These are phyloP conservation scores for Kwoniella europaea DNA, from an alignment of 768 basidiomycete species.

Conservation along the genomic window DNA sequence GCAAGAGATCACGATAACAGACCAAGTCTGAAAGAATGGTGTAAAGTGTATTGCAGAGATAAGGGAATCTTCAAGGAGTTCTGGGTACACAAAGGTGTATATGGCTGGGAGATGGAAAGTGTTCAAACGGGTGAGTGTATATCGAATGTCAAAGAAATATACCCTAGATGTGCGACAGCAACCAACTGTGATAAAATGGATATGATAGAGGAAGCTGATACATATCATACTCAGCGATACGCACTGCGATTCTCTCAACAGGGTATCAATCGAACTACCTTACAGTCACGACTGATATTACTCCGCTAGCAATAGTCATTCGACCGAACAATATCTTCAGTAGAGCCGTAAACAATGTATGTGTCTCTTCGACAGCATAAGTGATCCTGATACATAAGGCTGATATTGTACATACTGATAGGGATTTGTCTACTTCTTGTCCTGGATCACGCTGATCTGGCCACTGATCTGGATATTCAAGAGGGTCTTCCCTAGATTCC, in stretches of 20 bases:
- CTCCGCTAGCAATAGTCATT: conserved; percentile 66
- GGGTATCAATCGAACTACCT: conserved; percentile 54
- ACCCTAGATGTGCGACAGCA: not conserved
- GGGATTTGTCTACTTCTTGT: conserved; percentile 72
- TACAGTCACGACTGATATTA: conserved; percentile 63
- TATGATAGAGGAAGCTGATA: too few relatives aligned
- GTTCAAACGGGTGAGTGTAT: conserved; percentile 52
- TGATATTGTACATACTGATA: conserved; percentile 60
- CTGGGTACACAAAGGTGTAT: conserved; percentile 70
- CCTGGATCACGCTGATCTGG: conserved; percentile 72
- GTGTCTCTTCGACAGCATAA: not conserved
- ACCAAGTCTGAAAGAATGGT: conserved; percentile 74
- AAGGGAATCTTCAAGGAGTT: conserved; percentile 77
- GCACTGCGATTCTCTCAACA: conserved; percentile 37
- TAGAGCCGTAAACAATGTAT: conserved; percentile 34
- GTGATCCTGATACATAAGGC: not conserved
- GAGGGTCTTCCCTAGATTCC: conserved; percentile 51
- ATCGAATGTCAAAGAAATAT: not conserved
- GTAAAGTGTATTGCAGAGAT: conserved; percentile 78
- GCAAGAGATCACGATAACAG: conserved; percentile 60
- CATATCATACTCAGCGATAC: conserved; percentile 27
- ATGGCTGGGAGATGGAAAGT: conserved; percentile 66
- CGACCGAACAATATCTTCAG: conserved; percentile 69
- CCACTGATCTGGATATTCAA: conserved; percentile 81
- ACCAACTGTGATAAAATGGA: too few relatives aligned